A percentile compares a stretch with the other conserved stretches of the same genome.
Conservation (phyloP, 83 land plant species). For the Picea engelmannii region DNA sequence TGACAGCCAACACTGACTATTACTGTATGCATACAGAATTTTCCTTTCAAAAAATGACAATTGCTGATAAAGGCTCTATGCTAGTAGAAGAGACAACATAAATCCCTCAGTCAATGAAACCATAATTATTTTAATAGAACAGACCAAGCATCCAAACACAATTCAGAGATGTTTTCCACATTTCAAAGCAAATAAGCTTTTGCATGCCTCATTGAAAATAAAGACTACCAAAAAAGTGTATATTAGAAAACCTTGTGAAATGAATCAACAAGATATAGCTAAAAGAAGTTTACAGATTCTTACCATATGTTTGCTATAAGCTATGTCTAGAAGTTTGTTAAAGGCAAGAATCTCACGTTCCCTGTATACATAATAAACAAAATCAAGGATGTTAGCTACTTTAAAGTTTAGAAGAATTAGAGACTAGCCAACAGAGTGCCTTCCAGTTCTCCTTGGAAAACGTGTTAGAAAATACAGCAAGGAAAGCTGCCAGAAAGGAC, state of each 20-base stretch:
- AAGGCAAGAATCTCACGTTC: constrained; percentile 75
- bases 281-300: background rate
- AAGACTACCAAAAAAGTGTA: background rate
- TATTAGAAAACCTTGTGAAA: background rate
- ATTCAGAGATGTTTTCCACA: background rate
- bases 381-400: background rate
- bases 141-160: background rate
- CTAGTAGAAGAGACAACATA: background rate
- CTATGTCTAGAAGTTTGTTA: constrained; percentile 74
- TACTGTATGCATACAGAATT: too few species aligned
- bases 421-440: background rate
- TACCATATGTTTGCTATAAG: constrained; percentile 81
- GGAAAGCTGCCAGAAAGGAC: background rate
- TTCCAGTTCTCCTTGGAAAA: background rate
- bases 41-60: background rate
- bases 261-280: background rate
- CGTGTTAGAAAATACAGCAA: background rate
- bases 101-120: background rate
- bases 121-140: background rate
- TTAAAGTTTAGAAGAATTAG: background rate
- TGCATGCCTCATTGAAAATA: background rate
- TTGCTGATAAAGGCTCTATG: background rate
- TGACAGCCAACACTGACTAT: background rate
- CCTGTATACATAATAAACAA: constrained; percentile 39
- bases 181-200: background rate